Evolutionary conservation across 257 asterid species (phyloP), one percentile per base, ranked within the genome.

Genomic region (Haberlea rhodopensis): DNA sequence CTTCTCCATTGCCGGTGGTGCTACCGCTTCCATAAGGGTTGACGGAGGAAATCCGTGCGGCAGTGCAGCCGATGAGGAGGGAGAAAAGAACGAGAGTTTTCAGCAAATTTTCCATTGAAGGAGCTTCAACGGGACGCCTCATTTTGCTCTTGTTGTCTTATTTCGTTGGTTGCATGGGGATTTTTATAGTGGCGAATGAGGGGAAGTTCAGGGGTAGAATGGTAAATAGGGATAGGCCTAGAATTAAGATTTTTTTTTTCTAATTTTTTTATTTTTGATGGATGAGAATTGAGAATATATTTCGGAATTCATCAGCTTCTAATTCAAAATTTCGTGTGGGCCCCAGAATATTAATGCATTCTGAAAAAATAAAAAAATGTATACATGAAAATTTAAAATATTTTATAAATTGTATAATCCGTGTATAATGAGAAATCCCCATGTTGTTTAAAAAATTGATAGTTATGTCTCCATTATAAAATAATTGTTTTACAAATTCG

Each of bases 261-360:
- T 27, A 65, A 43, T 73, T 70, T 37, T 48, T 23, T 74, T 54
- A 62, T 67, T 81, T 75, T 61, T 71, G 57, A 76, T 60, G 78
- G 66, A 64, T 20, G 34, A 46, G 53, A 13, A 40, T 40, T 13
- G 1, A 11, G 16, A 37, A 37, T 11, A 37, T 13, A 37, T 37
- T 32, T 37, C 10, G n/a, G 48, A 43, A 13, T 6, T 43, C 49
- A 43, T 43, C 15, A 43, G 19, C 19, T 43, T 43, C 49, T 7
- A 43, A 43, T 15, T n/a, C n/a, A 43, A 11, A 43, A 43, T 43
- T 43, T 19, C 7, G 6, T 13, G 46, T 37, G 46, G 46, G n/a
- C n/a, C 46, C 46, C 2, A 37, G 1, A 10, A n/a, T n/a, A n/a
- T n/a, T n/a, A n/a, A n/a, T n/a, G n/a, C n/a, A n/a, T n/a, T n/a